Evolutionary conservation across 176 grass and related monocot species (phyloP).

Genomic region (Coix lacrymajobi): DNA sequence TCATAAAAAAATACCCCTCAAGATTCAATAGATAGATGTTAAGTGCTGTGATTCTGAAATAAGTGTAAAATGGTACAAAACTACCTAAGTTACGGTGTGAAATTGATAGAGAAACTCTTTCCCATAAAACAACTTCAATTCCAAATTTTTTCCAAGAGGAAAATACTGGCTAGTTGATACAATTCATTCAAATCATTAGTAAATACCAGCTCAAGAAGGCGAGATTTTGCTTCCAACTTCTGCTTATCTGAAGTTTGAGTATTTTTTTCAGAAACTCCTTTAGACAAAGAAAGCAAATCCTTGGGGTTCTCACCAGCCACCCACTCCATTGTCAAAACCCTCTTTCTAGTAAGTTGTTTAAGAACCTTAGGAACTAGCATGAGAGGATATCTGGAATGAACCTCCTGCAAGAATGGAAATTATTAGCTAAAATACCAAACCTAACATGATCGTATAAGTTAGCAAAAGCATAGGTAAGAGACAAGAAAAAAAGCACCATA

Average conservation of each 20-base stretch:
- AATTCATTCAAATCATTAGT: neutral
- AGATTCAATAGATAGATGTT: neutral
- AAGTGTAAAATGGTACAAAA: neutral
- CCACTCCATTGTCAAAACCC: constrained; percentile 96
- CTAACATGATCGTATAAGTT: neutral
- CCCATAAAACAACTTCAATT: neutral
- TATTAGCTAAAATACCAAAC: constrained; percentile 28
- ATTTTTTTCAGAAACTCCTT: constrained; percentile 29
- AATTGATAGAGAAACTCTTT: neutral
- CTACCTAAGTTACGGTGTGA: neutral
- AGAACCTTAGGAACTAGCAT: constrained; percentile 83
- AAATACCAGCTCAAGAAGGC: constrained; percentile 89
- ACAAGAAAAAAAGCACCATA: constrained; percentile 58
- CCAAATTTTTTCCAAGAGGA: neutral
- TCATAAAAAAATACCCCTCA: neutral
- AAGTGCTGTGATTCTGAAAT: constrained; percentile 12
- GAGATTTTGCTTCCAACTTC: constrained; percentile 57
- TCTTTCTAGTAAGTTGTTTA: constrained; percentile 67
- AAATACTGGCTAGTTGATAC: neutral
- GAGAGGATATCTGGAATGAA: constrained; percentile 79
- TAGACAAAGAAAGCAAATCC: constrained; percentile 69
- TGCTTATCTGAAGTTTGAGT: constrained; percentile 42
- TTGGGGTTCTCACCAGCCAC: constrained; percentile 74
- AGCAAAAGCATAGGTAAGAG: constrained; percentile 5
- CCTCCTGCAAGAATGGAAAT: constrained; percentile 55